These are phyloP conservation scores for Exophiala sp. DNA, from an alignment of 2,329 filamentous ascomycete species.

Conservation along the genomic window DNA sequence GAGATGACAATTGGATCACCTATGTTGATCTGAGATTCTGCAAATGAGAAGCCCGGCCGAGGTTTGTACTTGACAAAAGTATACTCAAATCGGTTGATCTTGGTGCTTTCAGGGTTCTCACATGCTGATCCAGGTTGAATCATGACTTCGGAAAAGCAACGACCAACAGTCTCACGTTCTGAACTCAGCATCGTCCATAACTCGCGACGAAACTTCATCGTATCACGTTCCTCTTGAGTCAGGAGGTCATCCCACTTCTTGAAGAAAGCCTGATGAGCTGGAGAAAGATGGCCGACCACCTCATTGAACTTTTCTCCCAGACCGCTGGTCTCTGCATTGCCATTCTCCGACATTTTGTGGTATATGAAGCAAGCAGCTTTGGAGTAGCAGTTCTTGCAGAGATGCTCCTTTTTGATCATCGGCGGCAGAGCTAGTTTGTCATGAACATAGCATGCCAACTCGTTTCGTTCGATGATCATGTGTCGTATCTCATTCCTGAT, in stretches of 20 bases:
- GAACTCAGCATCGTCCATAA: conserved; percentile 92
- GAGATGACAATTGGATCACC: conserved; percentile 96
- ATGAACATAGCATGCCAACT: conserved; percentile 76
- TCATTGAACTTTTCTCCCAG: conserved; percentile 78
- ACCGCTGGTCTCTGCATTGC: conserved; percentile 72
- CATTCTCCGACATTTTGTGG: conserved; percentile 81
- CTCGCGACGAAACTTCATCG: conserved; percentile 78
- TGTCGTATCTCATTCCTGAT: conserved; percentile 83
- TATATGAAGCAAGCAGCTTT: conserved; percentile 89
- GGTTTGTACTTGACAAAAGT: conserved; percentile 67
- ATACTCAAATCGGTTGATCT: conserved; percentile 89
- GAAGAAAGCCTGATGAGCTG: conserved; percentile 74
- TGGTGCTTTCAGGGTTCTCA: conserved; percentile 63
- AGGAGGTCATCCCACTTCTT: conserved; percentile 88
- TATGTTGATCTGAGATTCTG: conserved; percentile 78
- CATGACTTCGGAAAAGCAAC: conserved; percentile 83
- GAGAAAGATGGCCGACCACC: conserved; percentile 68
- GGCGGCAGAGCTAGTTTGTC: conserved; percentile 75
- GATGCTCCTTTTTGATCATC: conserved; percentile 75
- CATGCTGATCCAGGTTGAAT: conserved; percentile 70
- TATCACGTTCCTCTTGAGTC: conserved; percentile 89
- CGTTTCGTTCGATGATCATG: conserved; percentile 94
- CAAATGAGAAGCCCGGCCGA: conserved; percentile 66
- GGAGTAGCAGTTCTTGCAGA: conserved; percentile 83
- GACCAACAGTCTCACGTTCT: conserved; percentile 79